These are phyloP conservation scores for Pichia eremophila DNA, from an alignment of 805 yeast species.

Conservation along the genomic window DNA sequence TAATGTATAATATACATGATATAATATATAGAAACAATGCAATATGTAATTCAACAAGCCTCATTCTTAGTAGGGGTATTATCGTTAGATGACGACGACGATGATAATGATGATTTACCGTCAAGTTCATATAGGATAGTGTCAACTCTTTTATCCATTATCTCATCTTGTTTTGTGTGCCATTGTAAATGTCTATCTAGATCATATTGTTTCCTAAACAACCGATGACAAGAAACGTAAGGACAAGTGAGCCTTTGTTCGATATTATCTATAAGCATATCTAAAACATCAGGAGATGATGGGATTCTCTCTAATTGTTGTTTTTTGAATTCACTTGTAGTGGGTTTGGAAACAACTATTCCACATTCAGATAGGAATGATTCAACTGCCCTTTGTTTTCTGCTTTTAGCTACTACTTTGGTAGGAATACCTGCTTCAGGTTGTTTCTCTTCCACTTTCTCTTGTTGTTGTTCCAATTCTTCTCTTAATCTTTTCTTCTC, in stretches of 20 bases:
- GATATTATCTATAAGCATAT: conserved; percentile 30
- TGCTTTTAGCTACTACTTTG: too few relatives aligned
- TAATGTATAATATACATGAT: not conserved
- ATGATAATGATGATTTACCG: not conserved
- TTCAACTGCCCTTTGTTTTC: not conserved
- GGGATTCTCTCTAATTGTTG: conserved; percentile 28
- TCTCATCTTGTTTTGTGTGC: conserved; percentile 30
- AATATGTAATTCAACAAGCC: not conserved
- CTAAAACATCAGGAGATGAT: conserved; percentile 17
- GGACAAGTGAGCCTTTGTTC: conserved; percentile 36
- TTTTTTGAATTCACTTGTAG: conserved; percentile 32
- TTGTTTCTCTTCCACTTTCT: not conserved
- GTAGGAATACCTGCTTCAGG: not conserved
- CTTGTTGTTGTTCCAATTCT: not conserved
- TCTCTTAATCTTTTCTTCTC: not conserved
- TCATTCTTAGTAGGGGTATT: too few relatives aligned
- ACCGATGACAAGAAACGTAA: conserved; percentile 40
- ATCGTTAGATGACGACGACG: too few relatives aligned
- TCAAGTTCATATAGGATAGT: not conserved
- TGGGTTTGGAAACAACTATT: conserved; percentile 8
- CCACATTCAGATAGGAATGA: conserved; percentile 1
- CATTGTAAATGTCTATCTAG: conserved; percentile 41
- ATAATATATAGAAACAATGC: not conserved
- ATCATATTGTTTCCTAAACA: conserved; percentile 42
- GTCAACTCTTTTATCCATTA: conserved; percentile 11